Evolutionary conservation across 306 rosid species (phyloP).

Genomic region (Mimosa pudica): DNA sequence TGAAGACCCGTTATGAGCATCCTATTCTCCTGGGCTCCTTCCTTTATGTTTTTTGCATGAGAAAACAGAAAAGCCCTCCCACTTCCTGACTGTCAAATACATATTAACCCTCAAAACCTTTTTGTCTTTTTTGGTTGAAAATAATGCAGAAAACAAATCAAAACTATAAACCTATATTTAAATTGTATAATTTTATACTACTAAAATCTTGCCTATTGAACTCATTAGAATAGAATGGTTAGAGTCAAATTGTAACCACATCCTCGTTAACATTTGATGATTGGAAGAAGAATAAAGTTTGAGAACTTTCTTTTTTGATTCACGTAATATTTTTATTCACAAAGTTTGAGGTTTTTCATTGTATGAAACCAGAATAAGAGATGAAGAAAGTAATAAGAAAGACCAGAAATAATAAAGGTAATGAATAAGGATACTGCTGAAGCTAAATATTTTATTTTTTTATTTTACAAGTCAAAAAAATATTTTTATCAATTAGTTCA

Average conservation of each 20-base stretch:
- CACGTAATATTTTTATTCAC: neutral
- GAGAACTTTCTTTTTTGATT: too few species aligned
- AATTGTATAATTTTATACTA: neutral
- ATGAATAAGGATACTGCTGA: too few species aligned
- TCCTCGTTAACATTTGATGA: too few species aligned
- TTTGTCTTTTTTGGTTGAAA: slow-evolving; percentile 1
- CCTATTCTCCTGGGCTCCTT: slow-evolving; percentile 55
- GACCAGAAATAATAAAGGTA: neutral
- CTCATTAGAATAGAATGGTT: neutral
- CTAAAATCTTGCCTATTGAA: neutral
- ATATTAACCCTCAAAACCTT: slow-evolving; percentile 29
- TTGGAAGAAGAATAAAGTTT: too few species aligned
- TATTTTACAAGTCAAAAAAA: too few species aligned
- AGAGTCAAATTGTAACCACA: neutral
- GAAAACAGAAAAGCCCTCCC: slow-evolving; percentile 36
- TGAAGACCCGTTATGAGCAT: slow-evolving; percentile 63
- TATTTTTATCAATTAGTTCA: too few species aligned
- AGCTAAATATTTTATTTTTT: too few species aligned
- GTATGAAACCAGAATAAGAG: slow-evolving; percentile 12
- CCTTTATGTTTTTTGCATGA: too few species aligned
- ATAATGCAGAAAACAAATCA: neutral
- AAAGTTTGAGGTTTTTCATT: slow-evolving; percentile 8
- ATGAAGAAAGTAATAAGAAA: slow-evolving; percentile 31
- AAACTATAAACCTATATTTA: neutral
- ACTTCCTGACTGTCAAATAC: slow-evolving; percentile 7